Evolutionary conservation across 495 filamentous ascomycete species (phyloP).

Genomic region (Daldinia decipiens): DNA sequence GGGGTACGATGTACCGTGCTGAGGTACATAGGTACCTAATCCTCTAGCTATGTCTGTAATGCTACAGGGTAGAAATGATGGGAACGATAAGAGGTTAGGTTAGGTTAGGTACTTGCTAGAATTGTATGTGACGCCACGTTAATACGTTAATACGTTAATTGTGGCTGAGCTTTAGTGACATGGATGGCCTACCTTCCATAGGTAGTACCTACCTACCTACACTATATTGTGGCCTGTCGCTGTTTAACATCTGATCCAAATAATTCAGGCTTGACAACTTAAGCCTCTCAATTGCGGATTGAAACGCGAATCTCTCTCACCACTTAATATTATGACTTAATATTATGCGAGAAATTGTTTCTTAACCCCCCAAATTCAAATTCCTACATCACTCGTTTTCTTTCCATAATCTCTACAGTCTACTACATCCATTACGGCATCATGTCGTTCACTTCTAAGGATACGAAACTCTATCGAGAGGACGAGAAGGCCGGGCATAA

Average conservation of each 20-base stretch:
- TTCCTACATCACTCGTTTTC: background rate
- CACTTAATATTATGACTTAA: background rate
- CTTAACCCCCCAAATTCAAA: constrained; percentile 14
- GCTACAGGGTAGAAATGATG: background rate
- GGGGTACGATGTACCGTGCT: background rate
- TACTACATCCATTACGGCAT: constrained; percentile 17
- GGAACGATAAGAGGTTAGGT: background rate
- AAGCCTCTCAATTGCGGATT: constrained; percentile 38
- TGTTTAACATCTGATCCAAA: constrained; percentile 31
- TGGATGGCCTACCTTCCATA: background rate
- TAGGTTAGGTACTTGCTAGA: too few species aligned
- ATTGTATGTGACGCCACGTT: constrained; percentile 13
- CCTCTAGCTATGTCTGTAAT: background rate
- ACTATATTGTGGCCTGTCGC: constrained; percentile 18
- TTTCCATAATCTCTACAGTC: constrained; percentile 2
- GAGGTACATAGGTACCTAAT: too few species aligned
- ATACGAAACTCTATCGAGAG: constrained; percentile 68
- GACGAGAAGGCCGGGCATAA: constrained; percentile 68
- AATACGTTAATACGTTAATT: constrained; percentile 5
- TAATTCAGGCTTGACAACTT: constrained; percentile 9
- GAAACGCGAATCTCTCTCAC: constrained; percentile 14
- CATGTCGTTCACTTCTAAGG: constrained; percentile 65
- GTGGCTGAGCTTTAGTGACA: constrained; percentile 20
- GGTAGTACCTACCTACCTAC: too few species aligned
- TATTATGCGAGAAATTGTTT: constrained; percentile 30